Conservation (phyloP, 129 eudicot genomes). For the Pseudognaphalium luteoalbum region DNA sequence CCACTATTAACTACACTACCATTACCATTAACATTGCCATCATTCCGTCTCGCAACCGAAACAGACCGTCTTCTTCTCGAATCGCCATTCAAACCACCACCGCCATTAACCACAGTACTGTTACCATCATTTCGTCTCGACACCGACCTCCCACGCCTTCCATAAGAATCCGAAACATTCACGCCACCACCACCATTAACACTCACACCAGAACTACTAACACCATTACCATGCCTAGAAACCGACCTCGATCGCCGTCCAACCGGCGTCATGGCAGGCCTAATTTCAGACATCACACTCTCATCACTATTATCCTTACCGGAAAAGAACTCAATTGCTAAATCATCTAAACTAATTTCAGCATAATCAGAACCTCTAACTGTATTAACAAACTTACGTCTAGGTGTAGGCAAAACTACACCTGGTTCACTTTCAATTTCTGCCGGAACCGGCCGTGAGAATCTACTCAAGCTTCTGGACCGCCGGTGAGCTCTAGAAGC, state of each 20-base stretch:
- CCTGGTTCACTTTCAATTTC: constrained; percentile 24
- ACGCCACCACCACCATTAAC: background rate
- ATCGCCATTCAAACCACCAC: background rate
- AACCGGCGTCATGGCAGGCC: constrained; percentile 43
- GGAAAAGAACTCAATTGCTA: constrained; percentile 78
- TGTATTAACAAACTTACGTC: constrained; percentile 87
- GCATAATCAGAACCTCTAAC: constrained; percentile 63
- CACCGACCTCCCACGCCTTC: constrained; percentile 73
- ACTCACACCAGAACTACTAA: background rate
- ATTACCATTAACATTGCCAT: background rate
- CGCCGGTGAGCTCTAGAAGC: constrained; percentile 50
- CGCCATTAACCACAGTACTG: background rate
- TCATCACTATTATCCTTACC: constrained; percentile 37
- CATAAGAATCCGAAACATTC: background rate
- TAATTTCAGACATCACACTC: constrained; percentile 33
- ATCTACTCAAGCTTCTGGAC: constrained; percentile 74
- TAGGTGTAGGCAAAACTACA: constrained; percentile 40
- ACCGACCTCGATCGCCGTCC: constrained; percentile 78
- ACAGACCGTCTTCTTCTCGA: constrained; percentile 74
- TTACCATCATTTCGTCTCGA: constrained; percentile 40
- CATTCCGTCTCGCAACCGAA: constrained; percentile 62
- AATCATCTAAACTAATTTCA: constrained; percentile 87
- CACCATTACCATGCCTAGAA: constrained; percentile 48
- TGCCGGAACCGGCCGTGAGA: constrained; percentile 52
- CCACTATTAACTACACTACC: background rate